Conservation (phyloP, 768 basidiomycete genomes). For the Serendipita sp. region DNA sequence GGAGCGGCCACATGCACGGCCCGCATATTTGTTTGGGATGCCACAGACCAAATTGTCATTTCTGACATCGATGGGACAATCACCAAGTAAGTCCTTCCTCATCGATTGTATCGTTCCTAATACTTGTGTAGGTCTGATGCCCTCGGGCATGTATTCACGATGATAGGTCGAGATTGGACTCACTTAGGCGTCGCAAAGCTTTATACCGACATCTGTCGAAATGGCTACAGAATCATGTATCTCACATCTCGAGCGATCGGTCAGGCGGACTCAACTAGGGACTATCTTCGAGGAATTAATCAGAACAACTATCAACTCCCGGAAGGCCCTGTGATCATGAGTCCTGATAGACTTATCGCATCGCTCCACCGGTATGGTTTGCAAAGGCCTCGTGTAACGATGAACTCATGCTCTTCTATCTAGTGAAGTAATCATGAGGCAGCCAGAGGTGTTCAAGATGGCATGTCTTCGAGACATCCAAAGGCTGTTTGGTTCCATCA, state of each 20-base stretch:
- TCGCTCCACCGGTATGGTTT: constrained; percentile 86
- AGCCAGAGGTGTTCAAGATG: constrained; percentile 99
- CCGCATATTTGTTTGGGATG: constrained; percentile 90
- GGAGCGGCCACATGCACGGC: constrained; percentile 76
- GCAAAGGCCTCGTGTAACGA: too few relatives aligned
- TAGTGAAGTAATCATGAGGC: constrained; percentile 97
- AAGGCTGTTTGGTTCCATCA: constrained; percentile 62
- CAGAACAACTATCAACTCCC: constrained; percentile 96
- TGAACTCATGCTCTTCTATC: neutral
- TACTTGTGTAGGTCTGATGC: constrained; percentile 63
- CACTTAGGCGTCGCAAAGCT: constrained; percentile 93
- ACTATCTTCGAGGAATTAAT: constrained; percentile 86
- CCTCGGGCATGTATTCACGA: constrained; percentile 88
- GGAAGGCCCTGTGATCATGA: constrained; percentile 97
- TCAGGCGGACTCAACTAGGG: constrained; percentile 90
- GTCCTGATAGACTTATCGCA: constrained; percentile 87
- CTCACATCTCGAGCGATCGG: constrained; percentile 94
- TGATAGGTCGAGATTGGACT: constrained; percentile 98
- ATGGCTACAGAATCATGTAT: constrained; percentile 97
- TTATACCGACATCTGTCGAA: constrained; percentile 87
- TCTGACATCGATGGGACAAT: constrained; percentile 99
- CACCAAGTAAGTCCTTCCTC: constrained; percentile 56
- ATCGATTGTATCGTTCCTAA: neutral
- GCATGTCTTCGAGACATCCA: constrained; percentile 92
- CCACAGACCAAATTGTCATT: constrained; percentile 77